Evolutionary conservation across 2,329 filamentous ascomycete species (phyloP).

Genomic region (Alternaria longipes): DNA sequence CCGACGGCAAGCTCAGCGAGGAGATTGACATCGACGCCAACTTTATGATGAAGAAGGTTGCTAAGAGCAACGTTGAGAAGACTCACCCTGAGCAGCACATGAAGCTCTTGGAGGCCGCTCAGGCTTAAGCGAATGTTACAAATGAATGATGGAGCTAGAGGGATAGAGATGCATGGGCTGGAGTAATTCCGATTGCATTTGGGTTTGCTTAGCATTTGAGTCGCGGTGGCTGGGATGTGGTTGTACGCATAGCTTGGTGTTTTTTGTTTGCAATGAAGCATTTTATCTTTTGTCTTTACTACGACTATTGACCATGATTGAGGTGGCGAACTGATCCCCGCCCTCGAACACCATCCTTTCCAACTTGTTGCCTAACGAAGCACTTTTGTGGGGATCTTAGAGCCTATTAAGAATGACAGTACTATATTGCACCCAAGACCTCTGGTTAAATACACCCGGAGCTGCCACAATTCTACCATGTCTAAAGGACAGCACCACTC

Average conservation of each 20-base stretch:
- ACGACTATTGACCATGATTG: background rate
- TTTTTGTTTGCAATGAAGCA: background rate
- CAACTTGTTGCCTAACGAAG: too few species aligned
- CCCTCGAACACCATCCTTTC: too few species aligned
- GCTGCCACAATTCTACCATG: too few species aligned
- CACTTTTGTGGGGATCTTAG: too few species aligned
- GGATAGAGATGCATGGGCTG: background rate
- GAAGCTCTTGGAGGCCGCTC: constrained; percentile 45
- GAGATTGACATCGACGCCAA: constrained; percentile 55
- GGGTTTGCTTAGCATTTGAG: background rate
- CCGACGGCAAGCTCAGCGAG: constrained; percentile 44
- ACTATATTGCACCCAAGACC: too few species aligned
- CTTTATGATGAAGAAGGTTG: constrained; percentile 55
- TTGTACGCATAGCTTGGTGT: constrained; percentile 2
- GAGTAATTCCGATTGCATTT: background rate
- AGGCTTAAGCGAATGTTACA: constrained; percentile 21
- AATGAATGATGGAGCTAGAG: background rate
- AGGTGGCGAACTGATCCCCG: background rate
- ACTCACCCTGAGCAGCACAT: constrained; percentile 51
- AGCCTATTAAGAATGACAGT: too few species aligned
- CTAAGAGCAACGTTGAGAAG: constrained; percentile 53
- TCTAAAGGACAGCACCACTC: too few species aligned
- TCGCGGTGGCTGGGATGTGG: background rate
- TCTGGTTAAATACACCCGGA: too few species aligned
- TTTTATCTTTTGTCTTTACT: background rate